Conservation (phyloP, 129 eudicot genomes). For the Flaveria linearis region DNA sequence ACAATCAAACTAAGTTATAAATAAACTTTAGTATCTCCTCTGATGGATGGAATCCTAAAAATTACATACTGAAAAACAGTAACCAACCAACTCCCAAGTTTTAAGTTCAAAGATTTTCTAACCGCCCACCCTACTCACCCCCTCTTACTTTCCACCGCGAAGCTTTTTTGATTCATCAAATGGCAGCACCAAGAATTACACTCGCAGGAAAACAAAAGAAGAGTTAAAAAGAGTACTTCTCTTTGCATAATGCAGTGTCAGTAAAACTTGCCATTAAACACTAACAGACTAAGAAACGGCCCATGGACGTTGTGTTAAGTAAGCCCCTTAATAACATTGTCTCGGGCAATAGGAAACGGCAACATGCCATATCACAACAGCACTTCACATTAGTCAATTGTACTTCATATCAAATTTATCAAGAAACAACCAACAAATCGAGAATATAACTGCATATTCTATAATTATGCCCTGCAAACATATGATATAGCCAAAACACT, state of each 20-base stretch:
- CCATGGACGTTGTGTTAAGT: neutral
- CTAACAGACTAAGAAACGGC: neutral
- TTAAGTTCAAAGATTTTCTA: neutral
- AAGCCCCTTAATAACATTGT: neutral
- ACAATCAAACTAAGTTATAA: constrained; percentile 3
- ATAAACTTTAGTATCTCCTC: neutral
- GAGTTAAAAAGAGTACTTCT: neutral
- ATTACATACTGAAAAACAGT: constrained; percentile 3
- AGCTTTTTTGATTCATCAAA: neutral
- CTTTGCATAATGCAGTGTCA: neutral
- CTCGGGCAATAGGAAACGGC: neutral
- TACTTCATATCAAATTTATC: neutral
- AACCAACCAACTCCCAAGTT: neutral
- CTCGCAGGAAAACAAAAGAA: neutral
- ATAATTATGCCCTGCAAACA: neutral
- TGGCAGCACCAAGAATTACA: constrained; percentile 7
- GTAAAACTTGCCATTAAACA: constrained; percentile 9
- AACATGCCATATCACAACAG: neutral
- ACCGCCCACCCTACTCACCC: neutral
- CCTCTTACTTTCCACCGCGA: constrained; percentile 1
- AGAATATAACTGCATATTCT: neutral
- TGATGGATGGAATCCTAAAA: neutral
- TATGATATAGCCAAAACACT: neutral
- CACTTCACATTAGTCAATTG: constrained; percentile 13
- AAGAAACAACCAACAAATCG: neutral